phyloP scores from a whole-genome alignment of 2,329 filamentous ascomycete species.

The Trichoderma sp. region DNA sequence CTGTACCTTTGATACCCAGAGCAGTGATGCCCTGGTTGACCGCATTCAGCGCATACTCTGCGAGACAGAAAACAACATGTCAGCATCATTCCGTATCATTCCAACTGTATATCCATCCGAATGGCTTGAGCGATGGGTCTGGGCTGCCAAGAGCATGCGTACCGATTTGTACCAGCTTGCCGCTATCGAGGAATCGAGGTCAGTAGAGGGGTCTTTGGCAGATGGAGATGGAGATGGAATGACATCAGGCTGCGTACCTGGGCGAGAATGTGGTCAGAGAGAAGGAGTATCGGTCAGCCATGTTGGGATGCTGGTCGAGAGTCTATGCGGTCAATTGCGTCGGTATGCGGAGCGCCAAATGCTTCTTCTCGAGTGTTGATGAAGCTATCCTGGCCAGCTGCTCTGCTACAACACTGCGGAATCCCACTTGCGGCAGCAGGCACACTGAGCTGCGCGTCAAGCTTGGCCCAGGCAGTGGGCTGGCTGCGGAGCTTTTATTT shows the following conservation, averaged over 20 bases:
- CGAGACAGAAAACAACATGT: constrained; percentile 17
- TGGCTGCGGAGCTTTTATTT: constrained; percentile 36
- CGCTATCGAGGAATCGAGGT: constrained; percentile 63
- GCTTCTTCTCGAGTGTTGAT: constrained; percentile 28
- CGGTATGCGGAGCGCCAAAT: constrained; percentile 33
- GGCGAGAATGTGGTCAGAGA: constrained; percentile 99
- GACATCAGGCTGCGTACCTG: constrained; percentile 66
- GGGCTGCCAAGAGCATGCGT: constrained; percentile 31
- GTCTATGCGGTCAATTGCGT: constrained; percentile 14
- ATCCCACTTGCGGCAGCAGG: constrained; percentile 39
- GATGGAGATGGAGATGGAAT: constrained; percentile 12
- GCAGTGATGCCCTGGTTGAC: constrained; percentile 99
- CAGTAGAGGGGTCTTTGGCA: constrained; percentile 32
- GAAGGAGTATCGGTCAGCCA: constrained; percentile 99
- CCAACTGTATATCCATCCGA: neutral
- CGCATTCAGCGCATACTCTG: constrained; percentile 98
- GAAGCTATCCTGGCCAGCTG: constrained; percentile 44
- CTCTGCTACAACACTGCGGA: constrained; percentile 38
- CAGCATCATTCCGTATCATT: constrained; percentile 10
- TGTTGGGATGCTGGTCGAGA: constrained; percentile 49
- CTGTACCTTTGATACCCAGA: constrained; percentile 92
- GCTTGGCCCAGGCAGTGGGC: constrained; percentile 33
- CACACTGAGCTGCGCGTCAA: constrained; percentile 47
- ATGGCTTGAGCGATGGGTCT: neutral
- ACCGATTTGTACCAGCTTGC: constrained; percentile 99